These are phyloP conservation scores for Sporothrix brunneoviolacea DNA, from an alignment of 2,329 filamentous ascomycete species.

Conservation along the genomic window DNA sequence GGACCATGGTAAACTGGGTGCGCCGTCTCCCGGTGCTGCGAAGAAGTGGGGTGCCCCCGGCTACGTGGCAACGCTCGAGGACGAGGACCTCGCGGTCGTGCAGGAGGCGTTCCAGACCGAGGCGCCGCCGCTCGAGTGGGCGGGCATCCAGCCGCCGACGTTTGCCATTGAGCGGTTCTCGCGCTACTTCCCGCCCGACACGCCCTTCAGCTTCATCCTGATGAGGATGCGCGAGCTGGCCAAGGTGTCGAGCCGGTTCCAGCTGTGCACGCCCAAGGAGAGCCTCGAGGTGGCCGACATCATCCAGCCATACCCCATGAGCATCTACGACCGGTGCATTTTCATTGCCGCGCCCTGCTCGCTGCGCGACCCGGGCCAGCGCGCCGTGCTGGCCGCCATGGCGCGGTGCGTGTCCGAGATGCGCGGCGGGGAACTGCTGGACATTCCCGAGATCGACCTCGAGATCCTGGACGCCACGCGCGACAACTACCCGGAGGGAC, in stretches of 20 bases:
- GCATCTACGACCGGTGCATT: constrained; percentile 65
- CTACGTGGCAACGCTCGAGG: constrained; percentile 71
- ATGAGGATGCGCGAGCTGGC: constrained; percentile 66
- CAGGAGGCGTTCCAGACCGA: constrained; percentile 55
- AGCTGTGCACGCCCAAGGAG: constrained; percentile 59
- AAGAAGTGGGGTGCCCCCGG: constrained; percentile 41
- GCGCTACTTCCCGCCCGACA: constrained; percentile 71
- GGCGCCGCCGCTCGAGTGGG: constrained; percentile 59
- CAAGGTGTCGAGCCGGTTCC: constrained; percentile 58
- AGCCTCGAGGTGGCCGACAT: constrained; percentile 62
- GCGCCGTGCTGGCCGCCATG: constrained; percentile 52
- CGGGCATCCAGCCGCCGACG: constrained; percentile 68
- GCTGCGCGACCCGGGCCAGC: constrained; percentile 42
- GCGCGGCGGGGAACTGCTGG: constrained; percentile 59
- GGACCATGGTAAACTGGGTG: neutral
- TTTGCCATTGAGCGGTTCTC: constrained; percentile 68
- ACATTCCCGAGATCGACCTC: constrained; percentile 64
- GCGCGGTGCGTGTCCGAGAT: constrained; percentile 65
- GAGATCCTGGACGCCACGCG: constrained; percentile 64
- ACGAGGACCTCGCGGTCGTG: constrained; percentile 59
- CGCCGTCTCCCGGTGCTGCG: neutral
- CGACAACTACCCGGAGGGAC: constrained; percentile 28
- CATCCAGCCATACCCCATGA: constrained; percentile 66
- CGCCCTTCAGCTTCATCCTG: constrained; percentile 78
- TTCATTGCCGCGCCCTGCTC: constrained; percentile 66